phyloP scores from a whole-genome alignment of 176 grass and related monocot species.

The Aegilops sharonensis region DNA sequence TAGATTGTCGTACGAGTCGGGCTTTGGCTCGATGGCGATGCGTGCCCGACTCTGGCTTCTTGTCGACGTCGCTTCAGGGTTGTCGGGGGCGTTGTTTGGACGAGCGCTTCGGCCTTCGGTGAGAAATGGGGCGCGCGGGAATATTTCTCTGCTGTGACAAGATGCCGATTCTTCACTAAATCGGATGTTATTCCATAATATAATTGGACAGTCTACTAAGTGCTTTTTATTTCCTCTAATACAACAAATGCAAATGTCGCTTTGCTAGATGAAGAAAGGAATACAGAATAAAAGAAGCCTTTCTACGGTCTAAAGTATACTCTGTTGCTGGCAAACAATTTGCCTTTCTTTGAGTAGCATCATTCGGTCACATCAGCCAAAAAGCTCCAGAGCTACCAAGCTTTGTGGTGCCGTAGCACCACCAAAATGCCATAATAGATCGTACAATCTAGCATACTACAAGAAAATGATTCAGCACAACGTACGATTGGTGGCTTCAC shows the following conservation, averaged over 20 bases:
- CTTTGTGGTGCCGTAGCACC: too few relatives aligned
- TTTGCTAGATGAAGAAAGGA: background rate
- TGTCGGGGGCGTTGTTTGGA: background rate
- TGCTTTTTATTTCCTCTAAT: background rate
- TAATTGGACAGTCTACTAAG: background rate
- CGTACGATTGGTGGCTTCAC: too few relatives aligned
- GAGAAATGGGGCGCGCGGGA: background rate
- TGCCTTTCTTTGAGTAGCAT: background rate
- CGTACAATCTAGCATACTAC: too few relatives aligned
- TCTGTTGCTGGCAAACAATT: background rate
- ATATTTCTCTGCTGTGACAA: background rate
- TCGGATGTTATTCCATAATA: background rate
- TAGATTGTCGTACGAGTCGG: conserved; percentile 2
- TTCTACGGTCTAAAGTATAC: background rate
- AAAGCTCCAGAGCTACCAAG: too few relatives aligned
- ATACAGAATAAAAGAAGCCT: conserved; percentile 1
- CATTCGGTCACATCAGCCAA: background rate
- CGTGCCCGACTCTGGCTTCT: background rate
- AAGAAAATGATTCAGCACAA: too few relatives aligned
- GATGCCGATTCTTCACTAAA: conserved; percentile 5
- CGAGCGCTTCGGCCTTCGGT: conserved; percentile 13
- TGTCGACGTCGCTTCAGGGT: background rate
- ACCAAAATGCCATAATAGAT: too few relatives aligned
- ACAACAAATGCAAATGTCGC: background rate
- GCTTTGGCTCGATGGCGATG: conserved; percentile 30